A percentile compares a stretch with the other conserved stretches of the same genome.
Conservation (phyloP, 129 eudicot species). For the Flaveria robusta region DNA sequence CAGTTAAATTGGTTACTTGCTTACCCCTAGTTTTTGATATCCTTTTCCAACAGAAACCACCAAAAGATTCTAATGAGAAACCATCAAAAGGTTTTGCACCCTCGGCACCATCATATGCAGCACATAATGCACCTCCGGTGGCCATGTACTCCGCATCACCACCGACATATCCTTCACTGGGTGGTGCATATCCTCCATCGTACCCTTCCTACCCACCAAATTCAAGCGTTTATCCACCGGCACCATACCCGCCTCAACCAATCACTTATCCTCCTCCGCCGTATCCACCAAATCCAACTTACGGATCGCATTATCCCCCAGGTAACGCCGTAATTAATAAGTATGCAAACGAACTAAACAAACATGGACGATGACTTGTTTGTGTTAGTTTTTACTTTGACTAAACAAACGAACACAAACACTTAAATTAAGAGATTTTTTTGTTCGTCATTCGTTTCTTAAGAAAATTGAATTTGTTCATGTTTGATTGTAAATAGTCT, state of each 20-base stretch:
- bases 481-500: too few species aligned
- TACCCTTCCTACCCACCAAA: constrained; percentile 49
- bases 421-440: too few species aligned
- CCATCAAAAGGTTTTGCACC: constrained; percentile 56
- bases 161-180: constrained; percentile 33
- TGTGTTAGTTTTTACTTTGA: too few species aligned
- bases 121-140: constrained; percentile 35
- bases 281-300: constrained; percentile 46
- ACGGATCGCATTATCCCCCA: constrained; percentile 57
- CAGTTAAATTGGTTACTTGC: too few species aligned
- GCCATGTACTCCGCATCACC: constrained; percentile 48
- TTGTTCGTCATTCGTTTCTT: too few species aligned
- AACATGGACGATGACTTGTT: too few species aligned
- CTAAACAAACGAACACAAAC: too few species aligned
- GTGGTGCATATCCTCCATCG: constrained; percentile 40
- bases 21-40: background rate
- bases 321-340: constrained; percentile 33
- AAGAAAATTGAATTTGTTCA: too few species aligned
- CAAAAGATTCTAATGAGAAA: constrained; percentile 45
- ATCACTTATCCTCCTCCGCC: constrained; percentile 62
- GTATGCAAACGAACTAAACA: too few species aligned
- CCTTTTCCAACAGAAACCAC: constrained; percentile 18
- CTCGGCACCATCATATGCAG: constrained; percentile 48
- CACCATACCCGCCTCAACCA: constrained; percentile 45
- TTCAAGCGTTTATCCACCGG: constrained; percentile 54